These are phyloP conservation scores for Herpetomonas tarakana DNA, from an alignment of 208 protist genomes.

Conservation along the genomic window DNA sequence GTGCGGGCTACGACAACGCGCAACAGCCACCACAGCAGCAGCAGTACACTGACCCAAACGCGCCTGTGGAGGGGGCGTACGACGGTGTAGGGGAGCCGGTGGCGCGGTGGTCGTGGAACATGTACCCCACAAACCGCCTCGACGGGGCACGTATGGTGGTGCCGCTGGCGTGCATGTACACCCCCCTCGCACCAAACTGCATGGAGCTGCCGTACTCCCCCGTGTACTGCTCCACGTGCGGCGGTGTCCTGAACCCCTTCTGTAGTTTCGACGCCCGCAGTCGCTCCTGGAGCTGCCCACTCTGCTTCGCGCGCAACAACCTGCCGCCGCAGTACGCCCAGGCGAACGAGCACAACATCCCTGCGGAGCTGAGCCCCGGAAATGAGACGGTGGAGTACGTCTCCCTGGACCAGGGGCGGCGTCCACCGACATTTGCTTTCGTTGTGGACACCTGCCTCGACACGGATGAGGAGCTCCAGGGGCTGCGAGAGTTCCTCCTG, in stretches of 20 bases:
- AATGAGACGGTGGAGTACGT: slow-evolving; percentile 97
- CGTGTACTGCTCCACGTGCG: slow-evolving; percentile 91
- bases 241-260: slow-evolving; percentile 94
- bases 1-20: not conserved
- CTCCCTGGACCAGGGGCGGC: slow-evolving; percentile 37
- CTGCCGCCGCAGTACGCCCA: slow-evolving; percentile 95
- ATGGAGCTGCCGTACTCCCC: slow-evolving; percentile 93
- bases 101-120: slow-evolving; percentile 94
- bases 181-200: slow-evolving; percentile 91
- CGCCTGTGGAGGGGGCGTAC: slow-evolving; percentile 1
- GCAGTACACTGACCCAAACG: slow-evolving; percentile 5
- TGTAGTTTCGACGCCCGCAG: slow-evolving; percentile 63
- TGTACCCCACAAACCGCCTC: slow-evolving; percentile 93
- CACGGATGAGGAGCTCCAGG: slow-evolving; percentile 91
- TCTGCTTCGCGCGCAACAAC: slow-evolving; percentile 93
- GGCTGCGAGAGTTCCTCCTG: slow-evolving; percentile 93
- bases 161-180: slow-evolving; percentile 96
- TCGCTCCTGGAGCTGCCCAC: slow-evolving; percentile 92
- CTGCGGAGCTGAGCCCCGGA: slow-evolving; percentile 86
- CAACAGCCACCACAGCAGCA: slow-evolving; percentile 29
- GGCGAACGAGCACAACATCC: slow-evolving; percentile 88
- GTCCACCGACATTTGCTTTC: slow-evolving; percentile 89
- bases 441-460: slow-evolving; percentile 98
- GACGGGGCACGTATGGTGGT: slow-evolving; percentile 95
- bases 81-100: slow-evolving; percentile 10